phyloP scores from a whole-genome alignment of 2,329 filamentous ascomycete genomes.

The Tolypocladium tundrense region DNA sequence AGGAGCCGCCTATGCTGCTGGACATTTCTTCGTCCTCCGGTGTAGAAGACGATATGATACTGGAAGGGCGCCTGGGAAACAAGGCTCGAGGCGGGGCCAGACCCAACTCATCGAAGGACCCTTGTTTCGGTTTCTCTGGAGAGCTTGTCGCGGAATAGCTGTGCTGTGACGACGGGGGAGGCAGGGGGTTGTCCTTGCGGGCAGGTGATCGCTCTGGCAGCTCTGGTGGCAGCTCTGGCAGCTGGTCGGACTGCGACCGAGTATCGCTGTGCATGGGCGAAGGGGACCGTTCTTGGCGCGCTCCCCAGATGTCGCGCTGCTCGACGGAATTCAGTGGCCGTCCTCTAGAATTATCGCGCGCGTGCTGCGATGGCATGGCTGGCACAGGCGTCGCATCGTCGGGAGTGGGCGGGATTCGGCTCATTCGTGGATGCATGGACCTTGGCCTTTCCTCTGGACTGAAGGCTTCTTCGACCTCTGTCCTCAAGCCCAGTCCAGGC shows the following conservation, averaged over 20 bases:
- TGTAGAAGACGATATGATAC: constrained; percentile 53
- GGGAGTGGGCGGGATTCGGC: constrained; percentile 44
- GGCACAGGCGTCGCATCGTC: constrained; percentile 37
- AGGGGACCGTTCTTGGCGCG: constrained; percentile 48
- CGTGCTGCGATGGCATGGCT: constrained; percentile 30
- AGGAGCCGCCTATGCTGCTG: constrained; percentile 39
- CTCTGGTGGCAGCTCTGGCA: constrained; percentile 9
- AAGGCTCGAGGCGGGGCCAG: constrained; percentile 40
- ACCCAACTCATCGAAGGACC: constrained; percentile 38
- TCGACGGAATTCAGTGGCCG: constrained; percentile 27
- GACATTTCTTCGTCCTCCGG: constrained; percentile 62
- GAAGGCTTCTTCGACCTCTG: constrained; percentile 48
- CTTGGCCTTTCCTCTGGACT: constrained; percentile 47
- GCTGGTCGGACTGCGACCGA: constrained; percentile 17
- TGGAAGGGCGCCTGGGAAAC: constrained; percentile 44
- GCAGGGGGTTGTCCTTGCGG: constrained; percentile 19
- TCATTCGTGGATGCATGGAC: constrained; percentile 69
- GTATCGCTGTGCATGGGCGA: constrained; percentile 35
- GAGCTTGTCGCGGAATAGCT: constrained; percentile 24
- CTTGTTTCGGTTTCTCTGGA: constrained; percentile 33
- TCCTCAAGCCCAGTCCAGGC: constrained; percentile 33
- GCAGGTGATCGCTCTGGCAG: constrained; percentile 17
- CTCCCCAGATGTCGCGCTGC: constrained; percentile 37
- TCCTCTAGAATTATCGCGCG: constrained; percentile 29
- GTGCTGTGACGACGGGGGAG: constrained; percentile 24